A percentile compares a stretch with the other conserved stretches of the same genome.
Conservation (phyloP, 768 basidiomycete genomes). For the Lactarius quietus region DNA sequence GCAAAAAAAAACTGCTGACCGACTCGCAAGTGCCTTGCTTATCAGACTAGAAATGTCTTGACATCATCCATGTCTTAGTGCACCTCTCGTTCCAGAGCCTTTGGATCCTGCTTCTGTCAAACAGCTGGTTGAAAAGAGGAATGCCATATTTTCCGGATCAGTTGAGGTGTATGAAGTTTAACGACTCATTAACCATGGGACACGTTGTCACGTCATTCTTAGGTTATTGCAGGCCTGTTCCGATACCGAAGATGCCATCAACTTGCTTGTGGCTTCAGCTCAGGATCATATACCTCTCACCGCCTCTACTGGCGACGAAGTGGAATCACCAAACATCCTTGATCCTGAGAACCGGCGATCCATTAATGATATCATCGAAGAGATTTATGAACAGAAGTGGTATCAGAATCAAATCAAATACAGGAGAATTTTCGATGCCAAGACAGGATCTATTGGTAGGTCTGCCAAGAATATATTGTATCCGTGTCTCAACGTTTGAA, state of each 20-base stretch:
- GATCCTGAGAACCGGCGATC: slow-evolving; percentile 51
- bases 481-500: slow-evolving; percentile 27
- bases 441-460: slow-evolving; percentile 50
- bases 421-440: slow-evolving; percentile 51
- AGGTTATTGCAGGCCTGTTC: slow-evolving; percentile 60
- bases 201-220: neutral
- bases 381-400: slow-evolving; percentile 57
- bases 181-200: slow-evolving; percentile 29
- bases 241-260: slow-evolving; percentile 54
- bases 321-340: slow-evolving; percentile 31
- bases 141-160: slow-evolving; percentile 38
- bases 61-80: slow-evolving; percentile 7
- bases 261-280: slow-evolving; percentile 62
- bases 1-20: neutral
- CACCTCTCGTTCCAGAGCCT: slow-evolving; percentile 12
- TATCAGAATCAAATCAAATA: slow-evolving; percentile 68
- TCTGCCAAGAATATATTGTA: neutral
- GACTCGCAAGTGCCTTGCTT: slow-evolving; percentile 14
- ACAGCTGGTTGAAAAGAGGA: slow-evolving; percentile 20
- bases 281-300: slow-evolving; percentile 69
- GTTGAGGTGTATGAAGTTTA: slow-evolving; percentile 45
- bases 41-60: neutral
- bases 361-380: slow-evolving; percentile 54
- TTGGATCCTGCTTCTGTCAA: slow-evolving; percentile 20
- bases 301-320: slow-evolving; percentile 34